Percentiles rank a stretch among this genome's conserved stretches.
Conservation (phyloP, 2,329 filamentous ascomycete genomes). For the Pezicula neosporulosa region DNA sequence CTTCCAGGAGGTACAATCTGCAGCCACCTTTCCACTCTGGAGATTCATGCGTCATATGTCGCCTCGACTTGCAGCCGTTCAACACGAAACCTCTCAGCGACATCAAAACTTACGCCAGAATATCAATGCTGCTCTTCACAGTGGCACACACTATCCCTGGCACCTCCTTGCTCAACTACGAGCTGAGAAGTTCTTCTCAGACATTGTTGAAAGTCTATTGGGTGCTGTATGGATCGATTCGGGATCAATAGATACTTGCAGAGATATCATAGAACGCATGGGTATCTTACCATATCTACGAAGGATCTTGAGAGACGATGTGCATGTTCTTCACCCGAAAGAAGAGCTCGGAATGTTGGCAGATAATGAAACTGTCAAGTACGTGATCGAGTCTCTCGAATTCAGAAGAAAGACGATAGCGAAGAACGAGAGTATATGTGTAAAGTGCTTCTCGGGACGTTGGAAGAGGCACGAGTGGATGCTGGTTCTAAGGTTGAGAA, state of each 20-base stretch:
- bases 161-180: conserved; percentile 60
- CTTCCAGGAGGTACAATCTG: conserved; percentile 15
- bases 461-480: conserved; percentile 31
- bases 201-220: conserved; percentile 76
- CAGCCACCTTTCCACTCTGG: conserved; percentile 46
- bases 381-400: conserved; percentile 32
- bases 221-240: conserved; percentile 84
- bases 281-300: conserved; percentile 64
- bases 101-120: conserved; percentile 38
- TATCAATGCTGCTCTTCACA: conserved; percentile 47
- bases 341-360: conserved; percentile 63
- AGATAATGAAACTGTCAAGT: conserved; percentile 48
- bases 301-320: conserved; percentile 53
- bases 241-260: conserved; percentile 57
- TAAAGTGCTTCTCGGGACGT: neutral
- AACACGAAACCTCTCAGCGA: conserved; percentile 25
- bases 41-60: conserved; percentile 63
- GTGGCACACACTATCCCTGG: conserved; percentile 70
- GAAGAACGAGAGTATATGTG: conserved; percentile 10
- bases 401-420: neutral
- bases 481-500: conserved; percentile 33
- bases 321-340: conserved; percentile 63
- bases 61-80: conserved; percentile 41
- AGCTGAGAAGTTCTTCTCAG: conserved; percentile 76
- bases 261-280: conserved; percentile 54